Evolutionary conservation across 176 grass and related monocot species (phyloP).

Genomic region (Thalia dealbata): DNA sequence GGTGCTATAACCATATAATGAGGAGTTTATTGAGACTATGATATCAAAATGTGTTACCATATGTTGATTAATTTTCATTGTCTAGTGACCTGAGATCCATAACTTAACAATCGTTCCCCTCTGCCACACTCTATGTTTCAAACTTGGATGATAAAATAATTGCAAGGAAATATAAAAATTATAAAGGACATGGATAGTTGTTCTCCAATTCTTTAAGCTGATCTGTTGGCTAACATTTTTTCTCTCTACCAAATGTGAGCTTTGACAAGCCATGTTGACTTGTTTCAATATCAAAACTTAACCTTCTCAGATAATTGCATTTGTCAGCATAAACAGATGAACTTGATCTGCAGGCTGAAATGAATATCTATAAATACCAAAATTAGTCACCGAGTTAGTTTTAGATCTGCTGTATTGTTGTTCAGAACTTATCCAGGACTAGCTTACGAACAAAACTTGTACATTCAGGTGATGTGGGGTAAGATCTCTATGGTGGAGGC

Average conservation of each 20-base stretch:
- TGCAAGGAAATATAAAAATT: not conserved
- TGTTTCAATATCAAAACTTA: not conserved
- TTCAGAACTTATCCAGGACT: not conserved
- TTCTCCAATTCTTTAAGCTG: not conserved
- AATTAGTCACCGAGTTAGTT: too few relatives aligned
- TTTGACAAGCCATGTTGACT: not conserved
- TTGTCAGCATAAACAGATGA: not conserved
- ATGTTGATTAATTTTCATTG: not conserved
- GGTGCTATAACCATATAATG: not conserved
- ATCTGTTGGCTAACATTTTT: not conserved
- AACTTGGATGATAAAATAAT: not conserved
- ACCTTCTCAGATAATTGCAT: not conserved
- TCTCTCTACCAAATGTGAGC: not conserved
- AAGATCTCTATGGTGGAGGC: constrained; percentile 97
- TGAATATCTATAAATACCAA: not conserved
- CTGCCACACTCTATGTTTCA: not conserved
- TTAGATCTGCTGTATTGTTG: not conserved
- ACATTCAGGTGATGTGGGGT: constrained; percentile 78
- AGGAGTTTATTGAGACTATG: not conserved
- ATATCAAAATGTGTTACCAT: not conserved
- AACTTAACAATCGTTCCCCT: not conserved
- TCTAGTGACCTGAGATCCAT: not conserved
- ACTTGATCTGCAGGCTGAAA: not conserved
- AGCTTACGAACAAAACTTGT: not conserved
- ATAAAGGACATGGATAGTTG: not conserved